A percentile compares a stretch with the other conserved stretches of the same genome.
Conservation (phyloP, 352 stramenopile species). For the Blastocystis sp. region DNA sequence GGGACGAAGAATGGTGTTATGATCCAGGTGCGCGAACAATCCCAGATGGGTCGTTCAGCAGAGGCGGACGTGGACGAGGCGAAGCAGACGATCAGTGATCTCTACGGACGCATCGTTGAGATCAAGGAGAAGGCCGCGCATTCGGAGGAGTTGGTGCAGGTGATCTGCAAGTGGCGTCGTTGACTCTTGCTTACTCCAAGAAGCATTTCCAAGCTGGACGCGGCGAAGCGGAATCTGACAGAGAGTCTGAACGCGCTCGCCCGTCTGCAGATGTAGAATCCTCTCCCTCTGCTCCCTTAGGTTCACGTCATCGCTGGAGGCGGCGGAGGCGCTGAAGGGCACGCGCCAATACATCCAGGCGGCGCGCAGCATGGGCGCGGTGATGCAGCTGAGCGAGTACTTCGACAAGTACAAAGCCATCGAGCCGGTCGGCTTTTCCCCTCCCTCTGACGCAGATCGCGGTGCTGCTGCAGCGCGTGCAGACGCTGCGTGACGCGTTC, state of each 20-base stretch:
- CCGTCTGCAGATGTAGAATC: slow-evolving; percentile 16
- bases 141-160: slow-evolving; percentile 44
- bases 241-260: slow-evolving; percentile 46
- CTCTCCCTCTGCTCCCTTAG: slow-evolving; percentile 47
- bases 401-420: slow-evolving; percentile 80
- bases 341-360: slow-evolving; percentile 79
- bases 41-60: neutral
- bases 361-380: slow-evolving; percentile 86
- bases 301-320: slow-evolving; percentile 67
- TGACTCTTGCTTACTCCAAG: neutral
- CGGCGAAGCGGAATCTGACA: slow-evolving; percentile 38
- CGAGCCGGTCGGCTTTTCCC: slow-evolving; percentile 48
- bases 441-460: slow-evolving; percentile 76
- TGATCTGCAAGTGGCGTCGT: slow-evolving; percentile 32
- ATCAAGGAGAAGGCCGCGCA: slow-evolving; percentile 47
- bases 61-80: slow-evolving; percentile 19
- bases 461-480: slow-evolving; percentile 78
- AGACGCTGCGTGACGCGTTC: slow-evolving; percentile 75
- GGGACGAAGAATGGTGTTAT: neutral
- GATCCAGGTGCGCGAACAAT: slow-evolving; percentile 23
- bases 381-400: slow-evolving; percentile 83
- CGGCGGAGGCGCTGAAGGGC: neutral
- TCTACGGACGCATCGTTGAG: slow-evolving; percentile 32
- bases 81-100: slow-evolving; percentile 36
- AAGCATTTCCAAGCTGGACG: slow-evolving; percentile 47